A percentile compares a stretch with the other conserved stretches of the same genome.
Conservation (phyloP, 768 basidiomycete species). For the Sporobolomyces pararoseus region DNA sequence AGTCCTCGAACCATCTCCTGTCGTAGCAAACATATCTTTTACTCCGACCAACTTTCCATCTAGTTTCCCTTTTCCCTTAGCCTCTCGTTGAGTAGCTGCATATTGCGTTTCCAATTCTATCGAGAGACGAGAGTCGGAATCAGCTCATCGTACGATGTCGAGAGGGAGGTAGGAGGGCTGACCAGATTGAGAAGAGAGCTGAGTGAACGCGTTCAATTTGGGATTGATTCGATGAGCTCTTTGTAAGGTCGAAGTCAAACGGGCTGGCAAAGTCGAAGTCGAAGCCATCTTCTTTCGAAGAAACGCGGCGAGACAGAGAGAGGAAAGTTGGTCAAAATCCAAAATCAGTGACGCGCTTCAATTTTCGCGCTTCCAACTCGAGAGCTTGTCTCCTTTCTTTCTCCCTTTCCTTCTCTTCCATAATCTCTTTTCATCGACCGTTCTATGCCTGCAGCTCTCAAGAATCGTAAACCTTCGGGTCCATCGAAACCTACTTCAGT, state of each 20-base stretch:
- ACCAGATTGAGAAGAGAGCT: constrained; percentile 17
- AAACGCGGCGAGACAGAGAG: not conserved
- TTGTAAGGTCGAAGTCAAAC: not conserved
- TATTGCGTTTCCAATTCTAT: constrained; percentile 5
- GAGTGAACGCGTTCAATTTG: constrained; percentile 26
- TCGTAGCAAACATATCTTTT: constrained; percentile 39
- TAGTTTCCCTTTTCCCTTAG: constrained; percentile 9
- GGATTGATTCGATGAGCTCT: constrained; percentile 23
- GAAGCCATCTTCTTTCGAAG: not conserved
- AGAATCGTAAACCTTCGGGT: constrained; percentile 2
- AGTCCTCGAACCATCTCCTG: constrained; percentile 11
- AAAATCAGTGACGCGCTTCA: not conserved
- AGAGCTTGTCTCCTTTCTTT: not conserved
- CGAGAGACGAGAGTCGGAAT: not conserved
- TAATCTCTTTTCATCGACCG: not conserved
- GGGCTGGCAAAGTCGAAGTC: constrained; percentile 10
- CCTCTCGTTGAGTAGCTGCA: not conserved
- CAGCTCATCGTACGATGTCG: not conserved
- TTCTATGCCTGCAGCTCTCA: constrained; percentile 10
- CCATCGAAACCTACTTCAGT: not conserved
- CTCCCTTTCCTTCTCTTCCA: not conserved
- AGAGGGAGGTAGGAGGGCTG: not conserved
- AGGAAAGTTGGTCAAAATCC: not conserved
- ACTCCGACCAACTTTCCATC: constrained; percentile 17
- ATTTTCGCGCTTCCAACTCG: not conserved